Percentiles rank a stretch among this genome's conserved stretches.
Evolutionary conservation across 179 eudicot species (phyloP).

Genomic region (Heliamphora pulchella): DNA sequence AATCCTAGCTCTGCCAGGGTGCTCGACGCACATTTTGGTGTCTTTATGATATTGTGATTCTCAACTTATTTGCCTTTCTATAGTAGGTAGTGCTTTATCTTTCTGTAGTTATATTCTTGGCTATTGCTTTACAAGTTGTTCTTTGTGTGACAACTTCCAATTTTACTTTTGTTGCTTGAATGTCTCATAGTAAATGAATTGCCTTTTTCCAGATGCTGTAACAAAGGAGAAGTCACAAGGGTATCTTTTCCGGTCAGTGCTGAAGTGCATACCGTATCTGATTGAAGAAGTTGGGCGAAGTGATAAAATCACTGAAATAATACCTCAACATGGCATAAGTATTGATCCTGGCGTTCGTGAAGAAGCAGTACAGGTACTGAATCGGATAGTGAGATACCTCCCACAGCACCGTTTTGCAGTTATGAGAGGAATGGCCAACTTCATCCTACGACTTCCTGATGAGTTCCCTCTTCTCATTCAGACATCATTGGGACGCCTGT

Average conservation of each 20-base stretch:
- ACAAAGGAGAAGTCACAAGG: slow-evolving; percentile 93
- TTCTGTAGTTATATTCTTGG: slow-evolving; percentile 4
- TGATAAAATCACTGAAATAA: slow-evolving; percentile 94
- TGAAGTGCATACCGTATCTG: slow-evolving; percentile 94
- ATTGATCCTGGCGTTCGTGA: slow-evolving; percentile 99
- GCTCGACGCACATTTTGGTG: background rate
- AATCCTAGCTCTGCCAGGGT: too few species aligned
- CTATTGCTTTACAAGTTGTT: background rate
- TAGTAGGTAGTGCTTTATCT: background rate
- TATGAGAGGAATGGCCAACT: slow-evolving; percentile 96
- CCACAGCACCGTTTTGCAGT: slow-evolving; percentile 99
- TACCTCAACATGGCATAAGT: slow-evolving; percentile 98
- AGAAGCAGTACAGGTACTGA: slow-evolving; percentile 95
- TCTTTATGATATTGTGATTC: background rate
- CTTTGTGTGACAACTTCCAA: background rate
- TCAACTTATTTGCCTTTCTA: background rate
- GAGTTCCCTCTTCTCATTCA: slow-evolving; percentile 98
- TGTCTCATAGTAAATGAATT: background rate
- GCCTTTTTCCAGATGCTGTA: slow-evolving; percentile 64
- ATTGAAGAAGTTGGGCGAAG: slow-evolving; percentile 99
- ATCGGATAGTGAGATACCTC: slow-evolving; percentile 83
- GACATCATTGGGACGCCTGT: slow-evolving; percentile 81
- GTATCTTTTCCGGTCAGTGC: slow-evolving; percentile 88
- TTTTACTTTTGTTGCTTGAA: slow-evolving; percentile 1
- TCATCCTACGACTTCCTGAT: slow-evolving; percentile 88